Percentiles rank a stretch among this genome's conserved stretches.
Conservation (phyloP, 2,329 filamentous ascomycete species). For the Orbilia quercus region DNA sequence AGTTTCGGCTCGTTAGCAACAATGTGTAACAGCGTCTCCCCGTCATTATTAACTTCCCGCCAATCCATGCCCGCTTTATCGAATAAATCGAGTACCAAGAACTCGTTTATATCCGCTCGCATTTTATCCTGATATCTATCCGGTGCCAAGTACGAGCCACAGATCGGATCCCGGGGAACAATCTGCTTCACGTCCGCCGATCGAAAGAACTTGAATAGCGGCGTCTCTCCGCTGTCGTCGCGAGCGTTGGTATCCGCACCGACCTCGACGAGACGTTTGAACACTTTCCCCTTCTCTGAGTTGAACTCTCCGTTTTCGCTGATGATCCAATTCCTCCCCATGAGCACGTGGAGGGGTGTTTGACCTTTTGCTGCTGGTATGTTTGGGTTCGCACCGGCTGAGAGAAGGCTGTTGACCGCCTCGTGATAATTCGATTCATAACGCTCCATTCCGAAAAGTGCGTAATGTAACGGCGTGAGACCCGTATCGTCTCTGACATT, state of each 20-base stretch:
- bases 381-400: constrained; percentile 15
- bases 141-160: background rate
- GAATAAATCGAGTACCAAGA: constrained; percentile 12
- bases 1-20: constrained; percentile 2
- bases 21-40: constrained; percentile 22
- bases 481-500: constrained; percentile 5
- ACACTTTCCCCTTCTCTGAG: constrained; percentile 13
- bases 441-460: background rate
- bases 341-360: background rate
- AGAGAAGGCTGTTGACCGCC: constrained; percentile 17
- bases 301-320: constrained; percentile 8
- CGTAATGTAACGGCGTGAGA: constrained; percentile 4
- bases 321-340: background rate
- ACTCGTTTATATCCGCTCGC: constrained; percentile 12
- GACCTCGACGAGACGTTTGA: constrained; percentile 17
- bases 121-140: constrained; percentile 4
- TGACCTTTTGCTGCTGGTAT: background rate
- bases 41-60: constrained; percentile 13
- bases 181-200: background rate
- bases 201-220: constrained; percentile 21
- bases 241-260: constrained; percentile 16
- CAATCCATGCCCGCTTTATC: constrained; percentile 24
- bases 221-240: constrained; percentile 12
- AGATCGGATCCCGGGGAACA: background rate
- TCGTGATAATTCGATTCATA: background rate